These are phyloP conservation scores for Aspergillus novoparasiticus DNA, from an alignment of 2,329 filamentous ascomycete genomes.

Conservation along the genomic window DNA sequence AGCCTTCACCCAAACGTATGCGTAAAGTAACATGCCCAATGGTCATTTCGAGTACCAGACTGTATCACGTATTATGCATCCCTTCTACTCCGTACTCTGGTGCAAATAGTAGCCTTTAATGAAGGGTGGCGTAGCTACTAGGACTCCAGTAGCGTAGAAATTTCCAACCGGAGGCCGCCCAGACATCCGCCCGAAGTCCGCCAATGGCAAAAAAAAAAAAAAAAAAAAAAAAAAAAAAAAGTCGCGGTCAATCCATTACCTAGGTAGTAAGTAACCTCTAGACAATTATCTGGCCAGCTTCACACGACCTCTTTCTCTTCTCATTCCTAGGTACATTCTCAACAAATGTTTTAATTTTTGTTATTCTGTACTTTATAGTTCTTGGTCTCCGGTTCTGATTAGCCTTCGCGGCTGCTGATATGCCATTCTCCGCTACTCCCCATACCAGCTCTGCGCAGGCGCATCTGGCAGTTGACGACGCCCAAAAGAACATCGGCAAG, in stretches of 20 bases:
- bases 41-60: not conserved
- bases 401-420: slow-evolving; percentile 11
- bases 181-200: slow-evolving; percentile 12
- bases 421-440: slow-evolving; percentile 25
- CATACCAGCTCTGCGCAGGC: slow-evolving; percentile 31
- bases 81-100: not conserved
- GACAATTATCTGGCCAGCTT: not conserved
- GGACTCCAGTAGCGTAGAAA: not conserved
- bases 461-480: slow-evolving; percentile 22
- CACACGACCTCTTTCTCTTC: slow-evolving; percentile 4
- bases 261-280: not conserved
- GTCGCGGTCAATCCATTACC: not conserved
- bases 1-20: not conserved
- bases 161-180: slow-evolving; percentile 11
- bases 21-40: not conserved
- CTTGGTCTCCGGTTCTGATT: not conserved
- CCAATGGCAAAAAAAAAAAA: slow-evolving; percentile 8
- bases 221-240: not conserved
- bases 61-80: not conserved
- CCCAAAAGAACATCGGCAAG: slow-evolving; percentile 15
- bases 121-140: not conserved
- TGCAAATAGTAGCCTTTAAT: not conserved
- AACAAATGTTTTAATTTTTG: not conserved
- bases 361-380: not conserved
- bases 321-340: not conserved